Base-by-base conservation (phyloP, 2,329 filamentous ascomycete species). In the Pseudohalonectria lignicola region DNA sequence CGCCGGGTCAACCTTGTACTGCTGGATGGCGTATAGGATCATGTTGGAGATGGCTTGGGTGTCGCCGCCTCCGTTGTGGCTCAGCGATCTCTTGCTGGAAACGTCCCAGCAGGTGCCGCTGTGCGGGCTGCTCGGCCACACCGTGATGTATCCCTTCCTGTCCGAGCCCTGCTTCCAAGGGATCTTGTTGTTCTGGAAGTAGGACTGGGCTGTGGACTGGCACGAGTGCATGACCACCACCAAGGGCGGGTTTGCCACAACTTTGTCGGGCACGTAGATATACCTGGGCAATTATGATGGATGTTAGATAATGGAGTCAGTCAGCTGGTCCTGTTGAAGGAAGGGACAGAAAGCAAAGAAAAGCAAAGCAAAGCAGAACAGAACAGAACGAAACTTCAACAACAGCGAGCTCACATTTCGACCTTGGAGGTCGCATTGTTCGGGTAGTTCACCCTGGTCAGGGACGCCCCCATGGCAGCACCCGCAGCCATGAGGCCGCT, bases 61-160 rank as follows among this genome's bases (percentile, higher is more conserved):
- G 43, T 61, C 58, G 17, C 55, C 57, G 1, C 56, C 55, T 36
- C 57, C 58, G 4, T 51, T 41, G 41, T 56, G 53, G 6, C 46
- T 47, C 25, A 60, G 47, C 1, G 66, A 63, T 8, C 40, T 36
- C 26, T 57, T 55, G n/a, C 63, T 69, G 6, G 64, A 66, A 5
- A 76, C 71, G 44, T 77, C 73, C 72, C 71, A 77, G 53, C 72
- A 77, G 15, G 53, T 55, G 10, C 55, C 69, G n/a, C 49, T 51
- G 44, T 70, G 62, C 1, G 69, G 67, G 8, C 63, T 66, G 39
- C 56, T 59, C 3, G 71, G 70, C 55, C 69, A 76, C 41, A 76
- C 67, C 35, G 67, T 62, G 41, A 60, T 54, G 45, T 56, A 60
- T 0, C 56, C 56, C 43, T 56, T 59, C 31, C 43, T 44, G 40